These are phyloP conservation scores for Plasmodium inui DNA, from an alignment of 169 alveolate genomes.

Conservation along the genomic window DNA sequence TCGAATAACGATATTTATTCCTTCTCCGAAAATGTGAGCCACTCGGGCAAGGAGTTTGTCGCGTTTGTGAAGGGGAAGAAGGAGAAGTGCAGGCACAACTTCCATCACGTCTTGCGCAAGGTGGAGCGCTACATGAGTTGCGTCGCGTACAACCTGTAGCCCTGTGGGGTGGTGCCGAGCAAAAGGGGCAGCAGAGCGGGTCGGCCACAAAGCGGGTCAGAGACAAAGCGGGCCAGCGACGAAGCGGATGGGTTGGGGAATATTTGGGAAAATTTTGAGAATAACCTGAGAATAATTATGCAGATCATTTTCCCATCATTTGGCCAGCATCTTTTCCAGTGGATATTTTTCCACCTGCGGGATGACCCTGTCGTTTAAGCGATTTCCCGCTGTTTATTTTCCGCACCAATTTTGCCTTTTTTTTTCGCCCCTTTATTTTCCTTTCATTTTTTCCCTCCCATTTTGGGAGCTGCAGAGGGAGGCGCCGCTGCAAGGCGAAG, in stretches of 20 bases:
- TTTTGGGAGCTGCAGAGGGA: background rate
- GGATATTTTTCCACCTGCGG: background rate
- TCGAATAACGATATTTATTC: conserved; percentile 60
- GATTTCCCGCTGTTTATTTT: background rate
- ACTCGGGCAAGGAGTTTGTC: background rate
- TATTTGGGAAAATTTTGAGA: background rate
- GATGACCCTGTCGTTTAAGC: background rate
- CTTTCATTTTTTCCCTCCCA: background rate
- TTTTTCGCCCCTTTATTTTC: background rate
- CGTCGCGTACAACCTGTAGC: conserved; percentile 48
- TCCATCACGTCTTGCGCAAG: conserved; percentile 42
- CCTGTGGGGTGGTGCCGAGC: too few relatives aligned
- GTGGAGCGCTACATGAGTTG: conserved; percentile 70
- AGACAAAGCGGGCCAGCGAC: background rate
- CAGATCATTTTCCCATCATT: too few relatives aligned
- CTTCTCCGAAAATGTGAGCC: conserved; percentile 44
- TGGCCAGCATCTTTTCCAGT: background rate
- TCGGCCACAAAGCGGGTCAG: background rate
- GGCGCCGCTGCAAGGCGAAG: background rate
- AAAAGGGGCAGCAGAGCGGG: background rate
- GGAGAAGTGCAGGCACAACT: conserved; percentile 47
- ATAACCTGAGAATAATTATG: background rate
- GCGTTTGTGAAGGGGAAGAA: background rate
- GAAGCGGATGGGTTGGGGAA: background rate
- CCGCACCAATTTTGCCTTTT: background rate